Conservation (phyloP, 2,329 filamentous ascomycete species). For the Fusarium sp. region DNA sequence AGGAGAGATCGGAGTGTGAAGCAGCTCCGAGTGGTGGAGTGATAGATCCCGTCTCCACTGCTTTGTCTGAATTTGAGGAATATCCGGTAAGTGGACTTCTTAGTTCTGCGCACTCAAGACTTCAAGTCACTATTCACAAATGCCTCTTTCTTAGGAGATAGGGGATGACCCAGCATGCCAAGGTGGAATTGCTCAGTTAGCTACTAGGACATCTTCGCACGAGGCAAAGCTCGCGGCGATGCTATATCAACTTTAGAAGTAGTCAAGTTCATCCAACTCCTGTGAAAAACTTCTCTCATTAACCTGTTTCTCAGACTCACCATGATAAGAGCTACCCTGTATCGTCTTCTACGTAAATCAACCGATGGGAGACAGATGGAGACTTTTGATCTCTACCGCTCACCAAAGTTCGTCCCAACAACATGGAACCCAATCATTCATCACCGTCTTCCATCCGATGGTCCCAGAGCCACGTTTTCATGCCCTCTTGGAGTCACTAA, state of each 20-base stretch:
- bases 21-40: not conserved
- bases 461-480: not conserved
- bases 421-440: not conserved
- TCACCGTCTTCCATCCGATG: not conserved
- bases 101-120: not conserved
- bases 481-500: not conserved
- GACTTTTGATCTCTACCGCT: rapidly evolving
- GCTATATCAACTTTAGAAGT: rapidly evolving
- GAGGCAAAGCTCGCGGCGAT: not conserved
- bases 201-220: rapidly evolving
- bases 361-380: rapidly evolving
- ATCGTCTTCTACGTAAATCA: rapidly evolving
- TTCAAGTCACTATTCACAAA: not conserved
- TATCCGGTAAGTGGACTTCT: too few species aligned
- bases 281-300: rapidly evolving
- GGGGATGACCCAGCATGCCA: rapidly evolving
- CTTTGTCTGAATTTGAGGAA: rapidly evolving
- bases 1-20: not conserved
- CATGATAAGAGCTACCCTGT: not conserved
- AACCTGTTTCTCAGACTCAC: rapidly evolving
- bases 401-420: not conserved
- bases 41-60: not conserved
- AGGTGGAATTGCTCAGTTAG: rapidly evolving
- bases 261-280: rapidly evolving
- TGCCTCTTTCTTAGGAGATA: not conserved